These are phyloP conservation scores for Castanea crenata DNA, from an alignment of 306 rosid species.

Conservation along the genomic window DNA sequence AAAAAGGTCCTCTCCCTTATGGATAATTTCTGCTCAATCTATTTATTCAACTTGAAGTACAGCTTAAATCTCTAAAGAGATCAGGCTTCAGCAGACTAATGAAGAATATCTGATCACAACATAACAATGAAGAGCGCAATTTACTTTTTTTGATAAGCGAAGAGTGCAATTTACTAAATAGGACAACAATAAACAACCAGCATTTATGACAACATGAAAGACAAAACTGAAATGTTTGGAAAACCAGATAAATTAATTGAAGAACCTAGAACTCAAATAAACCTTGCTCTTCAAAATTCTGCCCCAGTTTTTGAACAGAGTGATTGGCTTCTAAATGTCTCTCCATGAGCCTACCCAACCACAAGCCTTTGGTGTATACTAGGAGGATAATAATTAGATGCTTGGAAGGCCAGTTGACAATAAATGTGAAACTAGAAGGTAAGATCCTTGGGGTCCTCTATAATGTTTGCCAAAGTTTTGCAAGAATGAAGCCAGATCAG, in stretches of 20 bases:
- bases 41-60: neutral
- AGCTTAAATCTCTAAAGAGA: neutral
- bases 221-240: neutral
- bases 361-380: neutral
- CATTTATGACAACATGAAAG: neutral
- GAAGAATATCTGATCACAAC: neutral
- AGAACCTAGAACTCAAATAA: conserved; percentile 1
- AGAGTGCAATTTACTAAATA: neutral
- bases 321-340: neutral
- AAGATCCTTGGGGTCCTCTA: conserved; percentile 95
- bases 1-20: neutral
- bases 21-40: neutral
- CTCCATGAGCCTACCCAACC: conserved; percentile 15
- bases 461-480: conserved; percentile 81
- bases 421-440: conserved; percentile 59
- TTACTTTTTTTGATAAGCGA: too few species aligned
- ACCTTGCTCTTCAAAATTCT: conserved; percentile 26
- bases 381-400: conserved; percentile 8
- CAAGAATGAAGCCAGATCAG: conserved; percentile 92
- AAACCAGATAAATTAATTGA: neutral
- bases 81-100: neutral
- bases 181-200: neutral
- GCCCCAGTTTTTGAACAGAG: conserved; percentile 3
- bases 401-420: conserved; percentile 2
- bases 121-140: neutral